Percentiles rank a stretch among this genome's conserved stretches.
Evolutionary conservation across 257 asterid genomes (phyloP).

Genomic region (Osmanthus fragrans): DNA sequence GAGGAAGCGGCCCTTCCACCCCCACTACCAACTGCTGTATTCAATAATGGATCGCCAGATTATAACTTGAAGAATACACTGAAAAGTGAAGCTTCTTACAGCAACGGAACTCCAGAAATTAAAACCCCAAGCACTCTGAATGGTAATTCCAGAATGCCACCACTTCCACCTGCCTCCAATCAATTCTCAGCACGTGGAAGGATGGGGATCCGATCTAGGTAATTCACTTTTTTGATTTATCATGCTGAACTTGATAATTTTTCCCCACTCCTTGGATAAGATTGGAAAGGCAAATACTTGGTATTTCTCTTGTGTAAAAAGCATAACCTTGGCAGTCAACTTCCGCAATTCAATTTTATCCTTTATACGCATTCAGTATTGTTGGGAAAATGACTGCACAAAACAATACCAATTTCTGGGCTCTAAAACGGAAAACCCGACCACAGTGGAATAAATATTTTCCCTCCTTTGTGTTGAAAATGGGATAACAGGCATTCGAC

Average conservation of each 20-base stretch:
- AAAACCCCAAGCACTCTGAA: constrained; percentile 54
- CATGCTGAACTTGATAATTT: constrained; percentile 1
- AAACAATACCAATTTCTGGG: no score
- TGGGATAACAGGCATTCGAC: no score
- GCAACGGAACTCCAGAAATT: constrained; percentile 57
- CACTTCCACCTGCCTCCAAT: constrained; percentile 87
- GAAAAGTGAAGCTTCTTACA: constrained; percentile 50
- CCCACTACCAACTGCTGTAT: constrained; percentile 65
- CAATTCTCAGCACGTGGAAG: constrained; percentile 87
- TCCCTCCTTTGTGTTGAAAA: no score
- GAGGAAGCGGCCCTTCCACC: constrained; percentile 76
- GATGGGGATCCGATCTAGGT: constrained; percentile 82
- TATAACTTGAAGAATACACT: constrained; percentile 67
- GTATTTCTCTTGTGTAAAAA: neutral
- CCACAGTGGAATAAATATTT: no score
- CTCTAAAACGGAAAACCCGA: no score
- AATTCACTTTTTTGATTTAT: constrained; percentile 18
- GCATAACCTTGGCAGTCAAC: neutral
- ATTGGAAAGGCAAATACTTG: neutral
- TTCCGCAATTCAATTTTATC: neutral
- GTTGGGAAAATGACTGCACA: no score
- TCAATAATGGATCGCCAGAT: constrained; percentile 77
- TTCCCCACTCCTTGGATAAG: neutral
- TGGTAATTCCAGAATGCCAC: constrained; percentile 78
- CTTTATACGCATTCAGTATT: neutral